Percentiles rank a stretch among this genome's conserved stretches.
Evolutionary conservation across 441 rosid species (phyloP).

Genomic region (Adansonia madagascariensis): DNA sequence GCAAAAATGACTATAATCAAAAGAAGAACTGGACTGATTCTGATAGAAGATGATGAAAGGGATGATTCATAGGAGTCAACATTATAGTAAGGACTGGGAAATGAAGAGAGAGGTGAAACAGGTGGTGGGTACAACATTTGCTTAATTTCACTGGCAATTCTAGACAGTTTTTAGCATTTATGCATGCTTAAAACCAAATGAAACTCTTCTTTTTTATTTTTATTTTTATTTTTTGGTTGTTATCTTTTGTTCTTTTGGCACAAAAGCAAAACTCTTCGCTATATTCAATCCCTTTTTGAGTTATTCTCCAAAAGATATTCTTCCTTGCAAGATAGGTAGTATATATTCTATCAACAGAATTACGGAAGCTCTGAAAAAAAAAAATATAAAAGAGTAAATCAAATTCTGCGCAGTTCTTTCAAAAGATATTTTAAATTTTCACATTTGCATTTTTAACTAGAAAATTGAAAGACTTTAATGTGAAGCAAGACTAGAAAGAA

Average conservation of each 20-base stretch:
- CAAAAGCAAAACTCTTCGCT: slow-evolving; percentile 38
- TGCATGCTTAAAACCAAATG: slow-evolving; percentile 32
- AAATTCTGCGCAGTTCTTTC: background rate
- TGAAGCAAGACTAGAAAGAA: background rate
- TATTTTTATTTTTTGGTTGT: too few species aligned
- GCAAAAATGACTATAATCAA: slow-evolving; percentile 66
- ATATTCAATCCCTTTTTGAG: slow-evolving; percentile 6
- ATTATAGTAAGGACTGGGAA: slow-evolving; percentile 35
- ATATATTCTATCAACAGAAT: slow-evolving; percentile 21
- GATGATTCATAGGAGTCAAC: slow-evolving; percentile 38
- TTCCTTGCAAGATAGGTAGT: slow-evolving; percentile 1
- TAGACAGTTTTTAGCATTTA: slow-evolving; percentile 42
- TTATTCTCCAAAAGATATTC: background rate
- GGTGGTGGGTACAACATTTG: slow-evolving; percentile 42
- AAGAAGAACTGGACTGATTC: slow-evolving; percentile 69
- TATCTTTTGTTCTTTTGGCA: background rate
- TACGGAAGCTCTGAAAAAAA: too few species aligned
- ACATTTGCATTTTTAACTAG: slow-evolving; percentile 12
- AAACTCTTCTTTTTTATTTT: too few species aligned
- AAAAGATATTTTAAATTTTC: too few species aligned
- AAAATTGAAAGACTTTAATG: too few species aligned
- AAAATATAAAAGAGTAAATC: background rate
- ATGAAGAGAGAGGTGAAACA: slow-evolving; percentile 33
- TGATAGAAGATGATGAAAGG: slow-evolving; percentile 54
- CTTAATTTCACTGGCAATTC: slow-evolving; percentile 32